A percentile compares a stretch with the other conserved stretches of the same genome.
Conservation (phyloP, 345 rosid species). For the Boechera retrofracta region DNA sequence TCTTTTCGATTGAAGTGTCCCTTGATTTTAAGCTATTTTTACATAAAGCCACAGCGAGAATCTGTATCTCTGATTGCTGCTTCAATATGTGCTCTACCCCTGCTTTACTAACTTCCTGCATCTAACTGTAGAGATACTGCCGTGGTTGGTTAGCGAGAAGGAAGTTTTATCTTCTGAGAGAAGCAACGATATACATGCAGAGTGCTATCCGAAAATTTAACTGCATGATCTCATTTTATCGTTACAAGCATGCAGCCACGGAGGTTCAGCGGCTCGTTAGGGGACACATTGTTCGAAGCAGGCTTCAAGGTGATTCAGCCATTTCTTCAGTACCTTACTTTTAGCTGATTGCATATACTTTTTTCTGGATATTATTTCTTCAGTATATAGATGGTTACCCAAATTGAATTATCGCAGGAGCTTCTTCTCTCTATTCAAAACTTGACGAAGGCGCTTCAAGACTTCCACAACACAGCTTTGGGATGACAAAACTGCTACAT, state of each 20-base stretch:
- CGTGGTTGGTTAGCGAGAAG: slow-evolving; percentile 72
- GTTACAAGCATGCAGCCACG: slow-evolving; percentile 57
- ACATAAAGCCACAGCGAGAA: slow-evolving; percentile 11
- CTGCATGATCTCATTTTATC: slow-evolving; percentile 47
- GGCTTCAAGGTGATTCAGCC: slow-evolving; percentile 61
- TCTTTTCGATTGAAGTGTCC: not conserved
- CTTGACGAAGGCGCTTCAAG: slow-evolving; percentile 21
- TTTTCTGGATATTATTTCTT: slow-evolving; percentile 6
- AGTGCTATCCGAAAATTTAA: slow-evolving; percentile 53
- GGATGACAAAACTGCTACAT: slow-evolving; percentile 36
- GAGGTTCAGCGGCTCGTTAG: slow-evolving; percentile 63
- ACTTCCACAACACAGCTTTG: slow-evolving; percentile 43
- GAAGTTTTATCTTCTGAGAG: slow-evolving; percentile 49
- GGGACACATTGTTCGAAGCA: slow-evolving; percentile 60
- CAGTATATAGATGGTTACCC: not conserved
- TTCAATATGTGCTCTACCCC: slow-evolving; percentile 6
- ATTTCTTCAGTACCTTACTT: slow-evolving; percentile 17
- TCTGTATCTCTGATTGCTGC: slow-evolving; percentile 5
- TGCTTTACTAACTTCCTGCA: slow-evolving; percentile 24
- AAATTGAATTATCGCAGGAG: slow-evolving; percentile 50
- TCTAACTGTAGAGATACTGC: slow-evolving; percentile 55
- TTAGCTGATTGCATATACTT: slow-evolving; percentile 11
- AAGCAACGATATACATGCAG: slow-evolving; percentile 65
- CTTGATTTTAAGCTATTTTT: not conserved
- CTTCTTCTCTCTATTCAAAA: slow-evolving; percentile 44